Base-by-base conservation (phyloP, 306 rosid genomes). In the Pterocarpus macrocarpus region DNA sequence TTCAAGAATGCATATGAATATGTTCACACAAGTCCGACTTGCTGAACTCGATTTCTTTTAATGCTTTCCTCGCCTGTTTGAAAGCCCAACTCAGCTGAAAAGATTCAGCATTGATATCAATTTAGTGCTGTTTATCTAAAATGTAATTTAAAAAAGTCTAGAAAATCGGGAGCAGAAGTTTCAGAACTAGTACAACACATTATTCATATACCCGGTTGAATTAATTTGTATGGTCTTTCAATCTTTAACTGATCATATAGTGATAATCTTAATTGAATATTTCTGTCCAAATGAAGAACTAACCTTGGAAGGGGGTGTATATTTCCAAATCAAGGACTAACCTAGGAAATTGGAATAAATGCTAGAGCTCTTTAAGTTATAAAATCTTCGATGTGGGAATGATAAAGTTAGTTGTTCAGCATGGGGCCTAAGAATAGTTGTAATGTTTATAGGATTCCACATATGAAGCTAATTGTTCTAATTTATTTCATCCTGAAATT, bases 1-100 rank as follows among this genome's bases (percentile, higher is more conserved):
- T 62, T 67, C 32, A 15, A 35, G 12, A 68, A 17, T 79, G 47
- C 55, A 83, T 41, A 77, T 16, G 45, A 50, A 8, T 63, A 22
- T 47, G 49, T 33, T 32, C 28, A 63, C 72, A 43, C 36, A 2
- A 65, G 9, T 34, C 56, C 49, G 8, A 56, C 33, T 50, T 65
- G 22, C 38, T 66, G 39, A 34, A 17, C 62, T 34, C 10, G 28
- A 17, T 5, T 65, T 55, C 32, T 64, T 63, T 58, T 28, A 22
- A 36, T 17, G 67, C 84, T 73, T 64, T 63, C 43, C 32, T 33
- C 33, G 16, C 70, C 34, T 47, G 69, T 80, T 22, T 80, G 64
- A 59, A 43, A 68, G 43, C 73, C 22, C 73, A 68, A 61, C 16
- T 35, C 71, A 2, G 52, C 64, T 69, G 59, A 53, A 39, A 58